Conservation (phyloP, 192 early-diverging fungal species). For the Dimargaris verticillata region DNA sequence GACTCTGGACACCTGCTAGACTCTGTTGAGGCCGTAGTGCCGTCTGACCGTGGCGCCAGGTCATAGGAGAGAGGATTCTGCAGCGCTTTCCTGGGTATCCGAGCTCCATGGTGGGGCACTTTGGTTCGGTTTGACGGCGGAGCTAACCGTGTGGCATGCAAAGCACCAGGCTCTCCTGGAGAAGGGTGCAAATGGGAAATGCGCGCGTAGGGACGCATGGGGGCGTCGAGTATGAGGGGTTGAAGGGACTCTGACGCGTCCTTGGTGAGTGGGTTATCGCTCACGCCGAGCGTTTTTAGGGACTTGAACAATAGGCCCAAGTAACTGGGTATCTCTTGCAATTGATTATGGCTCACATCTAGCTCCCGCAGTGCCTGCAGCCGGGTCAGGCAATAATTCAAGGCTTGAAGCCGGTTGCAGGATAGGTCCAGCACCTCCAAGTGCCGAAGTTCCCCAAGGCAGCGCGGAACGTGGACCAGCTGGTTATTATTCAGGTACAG, state of each 20-base stretch:
- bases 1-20: no score
- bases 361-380: slow-evolving; percentile 23
- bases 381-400: slow-evolving; percentile 18
- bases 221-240: slow-evolving; percentile 14
- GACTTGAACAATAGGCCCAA: slow-evolving; percentile 23
- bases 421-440: slow-evolving; percentile 26
- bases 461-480: slow-evolving; percentile 18
- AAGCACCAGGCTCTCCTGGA: not conserved
- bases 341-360: slow-evolving; percentile 25
- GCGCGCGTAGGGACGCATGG: not conserved
- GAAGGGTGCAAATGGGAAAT: not conserved
- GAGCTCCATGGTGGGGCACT: not conserved
- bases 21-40: no score
- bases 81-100: not conserved
- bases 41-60: no score
- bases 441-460: slow-evolving; percentile 19
- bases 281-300: slow-evolving; percentile 20
- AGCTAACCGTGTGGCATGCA: not conserved
- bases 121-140: not conserved
- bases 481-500: slow-evolving; percentile 23
- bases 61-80: no score
- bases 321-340: slow-evolving; percentile 18
- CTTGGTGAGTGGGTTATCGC: slow-evolving; percentile 26
- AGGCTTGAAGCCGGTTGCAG: slow-evolving; percentile 18
- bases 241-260: slow-evolving; percentile 16